Percentiles rank a stretch among this genome's conserved stretches.
These are phyloP conservation scores for Torulaspora microellipsoides DNA, from an alignment of 805 yeast species.

Conservation along the genomic window DNA sequence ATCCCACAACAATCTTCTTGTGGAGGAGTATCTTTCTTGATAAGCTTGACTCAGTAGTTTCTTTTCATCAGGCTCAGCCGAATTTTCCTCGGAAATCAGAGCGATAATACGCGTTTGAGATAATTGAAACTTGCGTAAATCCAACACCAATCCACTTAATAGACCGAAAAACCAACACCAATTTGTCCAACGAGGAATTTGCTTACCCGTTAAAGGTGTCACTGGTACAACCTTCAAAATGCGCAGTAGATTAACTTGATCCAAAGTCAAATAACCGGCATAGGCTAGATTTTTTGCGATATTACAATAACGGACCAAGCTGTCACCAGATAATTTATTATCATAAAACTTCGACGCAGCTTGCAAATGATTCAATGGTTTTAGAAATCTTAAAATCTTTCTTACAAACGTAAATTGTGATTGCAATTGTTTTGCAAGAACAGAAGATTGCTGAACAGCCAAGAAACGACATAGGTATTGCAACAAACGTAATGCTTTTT, in stretches of 20 bases:
- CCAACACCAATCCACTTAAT: constrained; percentile 55
- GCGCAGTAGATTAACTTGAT: constrained; percentile 55
- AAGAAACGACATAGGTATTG: constrained; percentile 79
- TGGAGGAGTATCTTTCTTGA: constrained; percentile 45
- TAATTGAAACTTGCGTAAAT: constrained; percentile 50
- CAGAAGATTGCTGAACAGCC: constrained; percentile 52
- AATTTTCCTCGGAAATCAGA: constrained; percentile 36
- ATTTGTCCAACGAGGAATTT: constrained; percentile 53
- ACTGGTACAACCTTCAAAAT: constrained; percentile 46
- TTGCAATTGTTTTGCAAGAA: constrained; percentile 52
- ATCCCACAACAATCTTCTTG: constrained; percentile 71
- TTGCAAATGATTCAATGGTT: constrained; percentile 69
- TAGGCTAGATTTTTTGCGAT: constrained; percentile 55
- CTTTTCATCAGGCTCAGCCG: constrained; percentile 34
- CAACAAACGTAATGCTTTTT: constrained; percentile 69
- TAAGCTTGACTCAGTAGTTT: constrained; percentile 36
- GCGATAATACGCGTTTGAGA: constrained; percentile 37
- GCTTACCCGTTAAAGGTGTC: constrained; percentile 43
- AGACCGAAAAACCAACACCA: constrained; percentile 77
- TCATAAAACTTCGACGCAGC: constrained; percentile 63
- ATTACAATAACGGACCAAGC: constrained; percentile 35
- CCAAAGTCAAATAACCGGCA: constrained; percentile 59
- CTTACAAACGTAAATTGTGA: constrained; percentile 63
- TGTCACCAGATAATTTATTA: constrained; percentile 58
- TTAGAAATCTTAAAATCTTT: constrained; percentile 78